Percentiles rank a stretch among this genome's conserved stretches.
These are phyloP conservation scores for Aureobasidium sp. DNA, from an alignment of 2,329 filamentous ascomycete genomes.

Conservation along the genomic window DNA sequence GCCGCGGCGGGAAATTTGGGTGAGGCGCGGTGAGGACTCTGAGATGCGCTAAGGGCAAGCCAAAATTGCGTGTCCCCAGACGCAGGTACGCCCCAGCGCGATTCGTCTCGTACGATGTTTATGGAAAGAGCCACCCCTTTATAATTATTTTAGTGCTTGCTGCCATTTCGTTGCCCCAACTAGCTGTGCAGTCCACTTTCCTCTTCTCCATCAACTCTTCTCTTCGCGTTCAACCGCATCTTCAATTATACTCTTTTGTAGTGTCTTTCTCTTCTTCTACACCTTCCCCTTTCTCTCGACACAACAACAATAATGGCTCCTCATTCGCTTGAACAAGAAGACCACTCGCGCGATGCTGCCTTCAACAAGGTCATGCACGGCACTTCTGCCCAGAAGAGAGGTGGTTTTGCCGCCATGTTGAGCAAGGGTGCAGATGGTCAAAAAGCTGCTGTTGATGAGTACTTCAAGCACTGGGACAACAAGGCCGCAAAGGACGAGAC, in stretches of 20 bases:
- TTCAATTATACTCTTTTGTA: slow-evolving; percentile 5
- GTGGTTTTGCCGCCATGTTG: slow-evolving; percentile 75
- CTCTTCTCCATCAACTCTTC: neutral
- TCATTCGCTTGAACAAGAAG: slow-evolving; percentile 31
- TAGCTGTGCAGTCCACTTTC: neutral
- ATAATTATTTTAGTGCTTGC: slow-evolving; percentile 8
- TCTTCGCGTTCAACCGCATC: slow-evolving; percentile 9
- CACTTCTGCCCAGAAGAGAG: slow-evolving; percentile 68
- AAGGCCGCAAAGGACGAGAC: slow-evolving; percentile 74
- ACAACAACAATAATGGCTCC: slow-evolving; percentile 16
- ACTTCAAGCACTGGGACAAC: slow-evolving; percentile 96
- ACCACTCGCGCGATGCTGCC: slow-evolving; percentile 42
- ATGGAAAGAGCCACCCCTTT: slow-evolving; percentile 8
- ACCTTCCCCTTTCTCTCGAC: neutral
- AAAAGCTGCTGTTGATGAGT: slow-evolving; percentile 76
- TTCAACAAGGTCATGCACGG: slow-evolving; percentile 80
- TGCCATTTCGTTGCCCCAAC: slow-evolving; percentile 2
- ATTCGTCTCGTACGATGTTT: slow-evolving; percentile 6
- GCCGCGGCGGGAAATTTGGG: slow-evolving; percentile 5
- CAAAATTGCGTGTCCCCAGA: slow-evolving; percentile 3
- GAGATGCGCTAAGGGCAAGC: neutral
- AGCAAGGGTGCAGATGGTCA: slow-evolving; percentile 72
- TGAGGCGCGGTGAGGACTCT: neutral
- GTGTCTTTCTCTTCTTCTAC: slow-evolving; percentile 3
- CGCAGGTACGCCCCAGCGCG: neutral